Conservation (phyloP, 2,329 filamentous ascomycete species). For the Penicillium sp. region DNA sequence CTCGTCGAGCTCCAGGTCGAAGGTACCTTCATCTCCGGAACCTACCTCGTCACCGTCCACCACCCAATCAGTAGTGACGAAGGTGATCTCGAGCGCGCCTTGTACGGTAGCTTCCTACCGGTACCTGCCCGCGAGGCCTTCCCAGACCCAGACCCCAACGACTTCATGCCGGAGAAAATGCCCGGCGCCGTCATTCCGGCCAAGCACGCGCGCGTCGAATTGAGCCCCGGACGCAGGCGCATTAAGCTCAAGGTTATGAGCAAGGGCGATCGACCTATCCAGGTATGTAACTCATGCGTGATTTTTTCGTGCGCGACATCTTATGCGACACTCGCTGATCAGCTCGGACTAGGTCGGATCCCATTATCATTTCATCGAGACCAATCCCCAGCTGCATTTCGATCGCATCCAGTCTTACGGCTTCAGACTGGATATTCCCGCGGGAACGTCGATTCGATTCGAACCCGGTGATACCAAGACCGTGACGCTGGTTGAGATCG, state of each 20-base stretch:
- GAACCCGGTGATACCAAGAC: slow-evolving; percentile 93
- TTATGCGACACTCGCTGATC: not conserved
- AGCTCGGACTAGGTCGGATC: slow-evolving; percentile 68
- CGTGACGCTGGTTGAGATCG: slow-evolving; percentile 86
- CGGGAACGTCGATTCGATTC: slow-evolving; percentile 89
- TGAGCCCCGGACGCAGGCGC: slow-evolving; percentile 75
- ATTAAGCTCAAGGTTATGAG: slow-evolving; percentile 77
- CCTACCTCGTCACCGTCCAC: slow-evolving; percentile 92
- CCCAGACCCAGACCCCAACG: slow-evolving; percentile 60
- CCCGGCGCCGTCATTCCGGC: slow-evolving; percentile 79
- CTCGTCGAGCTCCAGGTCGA: slow-evolving; percentile 88
- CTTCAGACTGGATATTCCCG: slow-evolving; percentile 83
- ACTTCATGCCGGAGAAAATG: slow-evolving; percentile 67
- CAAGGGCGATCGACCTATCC: slow-evolving; percentile 84
- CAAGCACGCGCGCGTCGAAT: slow-evolving; percentile 63
- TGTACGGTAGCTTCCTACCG: slow-evolving; percentile 90
- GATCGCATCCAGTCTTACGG: slow-evolving; percentile 82
- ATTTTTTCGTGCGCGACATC: not conserved
- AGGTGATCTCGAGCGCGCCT: slow-evolving; percentile 78
- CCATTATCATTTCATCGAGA: slow-evolving; percentile 95
- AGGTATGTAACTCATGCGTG: slow-evolving; percentile 55
- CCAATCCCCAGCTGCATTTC: slow-evolving; percentile 87
- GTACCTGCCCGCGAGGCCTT: slow-evolving; percentile 71
- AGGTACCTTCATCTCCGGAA: slow-evolving; percentile 86
- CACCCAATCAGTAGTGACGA: slow-evolving; percentile 84